Evolutionary conservation across 805 yeast species (phyloP), one percentile per base, ranked within the genome.

Genomic region (Candida takata): DNA sequence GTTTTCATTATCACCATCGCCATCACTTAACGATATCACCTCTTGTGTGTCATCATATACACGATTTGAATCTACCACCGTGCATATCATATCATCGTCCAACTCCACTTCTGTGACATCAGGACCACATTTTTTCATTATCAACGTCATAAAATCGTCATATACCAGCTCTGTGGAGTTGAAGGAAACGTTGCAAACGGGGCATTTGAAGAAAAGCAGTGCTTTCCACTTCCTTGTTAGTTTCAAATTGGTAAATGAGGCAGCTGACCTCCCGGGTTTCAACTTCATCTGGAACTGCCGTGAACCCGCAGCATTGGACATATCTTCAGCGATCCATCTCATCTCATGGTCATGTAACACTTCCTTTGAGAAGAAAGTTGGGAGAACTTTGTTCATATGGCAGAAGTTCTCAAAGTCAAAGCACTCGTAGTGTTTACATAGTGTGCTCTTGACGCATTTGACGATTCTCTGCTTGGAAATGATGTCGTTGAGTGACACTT

Each of bases 121-220:
- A 2, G 10, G 6, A 1, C 38, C 36, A 13, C 34, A 37, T 9
- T 36, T 27, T 4, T 19, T 8, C 33, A 49, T 5, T 3, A 49
- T 24, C 6, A 32, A 20, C 0, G 27, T 27, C 44, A 45, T 45
- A 33, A 45, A 49, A 29, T 49, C 53, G 29, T 49, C 53, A 27
- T 36, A 40, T 3, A 45, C 34, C 29, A 49, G 28, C 8, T 47
- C 51, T 9, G 36, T 28, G 4, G 42, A 30, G 3, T 4, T 5
- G 26, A 45, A 47, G 11, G 19, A 17, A 6, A 39, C 19, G 29
- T 41, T 32, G 35, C 53, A 49, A 17, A 49, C 30, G 2, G 53
- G 51, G 29, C 53, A 49, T 34, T 21, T 36, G 17, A 34, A 27
- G 5, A 12, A 12, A 11, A 12, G 14, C 3, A 25, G 3, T 19